phyloP scores from a whole-genome alignment of 495 filamentous ascomycete genomes.

The Neurospora cerealis region DNA sequence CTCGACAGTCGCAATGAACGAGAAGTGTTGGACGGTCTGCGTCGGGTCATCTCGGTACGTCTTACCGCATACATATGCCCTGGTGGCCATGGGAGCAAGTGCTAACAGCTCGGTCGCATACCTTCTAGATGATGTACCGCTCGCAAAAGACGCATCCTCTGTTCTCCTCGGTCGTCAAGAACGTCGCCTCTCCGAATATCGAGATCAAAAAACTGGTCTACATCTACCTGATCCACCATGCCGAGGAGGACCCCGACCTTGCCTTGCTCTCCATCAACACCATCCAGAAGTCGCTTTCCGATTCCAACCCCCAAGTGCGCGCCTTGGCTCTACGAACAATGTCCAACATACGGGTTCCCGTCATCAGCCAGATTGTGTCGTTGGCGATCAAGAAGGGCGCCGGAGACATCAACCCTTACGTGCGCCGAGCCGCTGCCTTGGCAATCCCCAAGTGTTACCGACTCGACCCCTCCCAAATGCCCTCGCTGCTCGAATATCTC shows the following conservation, averaged over 20 bases:
- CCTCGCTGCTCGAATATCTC: slow-evolving; percentile 75
- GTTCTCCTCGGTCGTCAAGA: slow-evolving; percentile 94
- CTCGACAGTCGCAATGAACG: slow-evolving; percentile 89
- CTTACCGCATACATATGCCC: neutral
- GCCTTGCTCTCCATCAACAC: slow-evolving; percentile 95
- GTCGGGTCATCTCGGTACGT: slow-evolving; percentile 78
- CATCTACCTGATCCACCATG: slow-evolving; percentile 92
- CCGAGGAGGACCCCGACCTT: slow-evolving; percentile 88
- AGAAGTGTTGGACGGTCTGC: slow-evolving; percentile 85
- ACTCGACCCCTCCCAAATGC: slow-evolving; percentile 78
- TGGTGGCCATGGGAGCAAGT: slow-evolving; percentile 9
- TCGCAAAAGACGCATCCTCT: slow-evolving; percentile 71
- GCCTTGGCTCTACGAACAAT: slow-evolving; percentile 88
- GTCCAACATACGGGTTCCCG: slow-evolving; percentile 90
- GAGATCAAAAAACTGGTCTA: slow-evolving; percentile 97
- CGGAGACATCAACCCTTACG: slow-evolving; percentile 88
- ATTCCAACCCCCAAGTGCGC: slow-evolving; percentile 79
- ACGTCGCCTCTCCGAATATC: slow-evolving; percentile 80
- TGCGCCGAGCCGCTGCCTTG: slow-evolving; percentile 84
- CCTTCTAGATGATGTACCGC: slow-evolving; percentile 78
- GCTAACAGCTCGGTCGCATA: slow-evolving; percentile 4
- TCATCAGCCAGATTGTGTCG: slow-evolving; percentile 98
- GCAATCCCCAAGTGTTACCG: slow-evolving; percentile 97
- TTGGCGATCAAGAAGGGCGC: slow-evolving; percentile 86
- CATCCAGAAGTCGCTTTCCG: slow-evolving; percentile 92